Evolutionary conservation across 108 stramenopile species (phyloP).

Genomic region (Chaetoceros muelleri): DNA sequence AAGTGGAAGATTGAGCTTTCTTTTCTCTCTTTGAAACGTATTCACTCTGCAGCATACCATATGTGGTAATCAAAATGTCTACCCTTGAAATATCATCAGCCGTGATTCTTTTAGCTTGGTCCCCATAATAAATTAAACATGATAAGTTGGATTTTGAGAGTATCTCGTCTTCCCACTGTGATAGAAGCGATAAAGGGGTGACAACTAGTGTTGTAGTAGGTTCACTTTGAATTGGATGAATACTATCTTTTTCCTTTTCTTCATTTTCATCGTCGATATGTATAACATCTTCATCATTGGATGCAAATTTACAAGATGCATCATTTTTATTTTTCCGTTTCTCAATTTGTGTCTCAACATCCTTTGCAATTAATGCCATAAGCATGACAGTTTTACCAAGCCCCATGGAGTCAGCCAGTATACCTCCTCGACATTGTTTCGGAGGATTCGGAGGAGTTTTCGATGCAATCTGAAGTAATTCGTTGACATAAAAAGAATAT

Average conservation of each 20-base stretch:
- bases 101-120: slow-evolving; percentile 9
- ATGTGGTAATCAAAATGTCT: slow-evolving; percentile 78
- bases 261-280: slow-evolving; percentile 12
- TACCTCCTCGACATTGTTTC: slow-evolving; percentile 58
- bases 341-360: slow-evolving; percentile 15
- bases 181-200: slow-evolving; percentile 58
- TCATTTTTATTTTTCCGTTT: no score
- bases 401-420: slow-evolving; percentile 67
- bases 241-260: slow-evolving; percentile 2
- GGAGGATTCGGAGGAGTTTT: slow-evolving; percentile 54
- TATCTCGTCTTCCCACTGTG: slow-evolving; percentile 82
- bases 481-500: slow-evolving; percentile 68
- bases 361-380: slow-evolving; percentile 44
- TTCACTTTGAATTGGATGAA: not conserved
- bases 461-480: slow-evolving; percentile 44
- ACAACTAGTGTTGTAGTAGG: slow-evolving; percentile 62
- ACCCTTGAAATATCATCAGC: slow-evolving; percentile 30
- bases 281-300: no score
- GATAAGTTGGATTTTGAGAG: slow-evolving; percentile 59
- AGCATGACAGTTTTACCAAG: slow-evolving; percentile 48
- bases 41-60: slow-evolving; percentile 34
- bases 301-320: no score
- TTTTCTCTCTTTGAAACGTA: slow-evolving; percentile 4
- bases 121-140: slow-evolving; percentile 46
- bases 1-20: not conserved